A percentile compares a stretch with the other conserved stretches of the same genome.
Evolutionary conservation across 2,329 filamentous ascomycete species (phyloP).

Genomic region (Penicillium fuscoglaucum): DNA sequence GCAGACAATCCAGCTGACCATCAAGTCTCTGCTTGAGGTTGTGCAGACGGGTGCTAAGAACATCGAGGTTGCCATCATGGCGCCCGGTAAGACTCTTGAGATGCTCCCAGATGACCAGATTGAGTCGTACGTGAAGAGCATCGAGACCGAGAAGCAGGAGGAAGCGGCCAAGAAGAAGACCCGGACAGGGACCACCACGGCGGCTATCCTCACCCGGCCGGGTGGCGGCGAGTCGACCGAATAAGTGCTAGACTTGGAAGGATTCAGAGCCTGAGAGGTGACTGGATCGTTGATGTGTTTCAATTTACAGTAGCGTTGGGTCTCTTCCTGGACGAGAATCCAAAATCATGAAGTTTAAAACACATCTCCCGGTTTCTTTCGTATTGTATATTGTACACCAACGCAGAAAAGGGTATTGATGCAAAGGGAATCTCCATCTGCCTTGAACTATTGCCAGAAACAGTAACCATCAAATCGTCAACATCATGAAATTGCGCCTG

Average conservation of each 20-base stretch:
- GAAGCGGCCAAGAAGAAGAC: constrained; percentile 97
- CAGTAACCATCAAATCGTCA: constrained; percentile 31
- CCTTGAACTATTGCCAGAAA: constrained; percentile 10
- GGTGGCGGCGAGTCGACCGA: constrained; percentile 46
- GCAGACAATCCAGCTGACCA: constrained; percentile 91
- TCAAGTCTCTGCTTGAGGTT: constrained; percentile 97
- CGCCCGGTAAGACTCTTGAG: constrained; percentile 84
- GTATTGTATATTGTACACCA: constrained; percentile 24
- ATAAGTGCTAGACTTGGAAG: constrained; percentile 16
- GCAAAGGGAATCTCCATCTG: constrained; percentile 9
- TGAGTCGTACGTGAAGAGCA: constrained; percentile 95
- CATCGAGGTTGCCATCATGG: constrained; percentile 99
- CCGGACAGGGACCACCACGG: constrained; percentile 47
- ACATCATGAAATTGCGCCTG: constrained; percentile 27
- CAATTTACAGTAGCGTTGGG: constrained; percentile 29
- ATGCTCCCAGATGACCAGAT: constrained; percentile 95
- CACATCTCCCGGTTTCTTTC: background rate
- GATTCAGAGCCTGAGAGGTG: constrained; percentile 24
- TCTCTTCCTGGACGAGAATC: constrained; percentile 24
- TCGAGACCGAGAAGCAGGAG: constrained; percentile 99
- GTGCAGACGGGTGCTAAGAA: constrained; percentile 99
- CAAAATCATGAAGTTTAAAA: constrained; percentile 25
- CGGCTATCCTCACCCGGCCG: constrained; percentile 69
- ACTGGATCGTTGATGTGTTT: constrained; percentile 21
- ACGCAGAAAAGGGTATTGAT: constrained; percentile 21